These are phyloP conservation scores for Amphicarpaea edgeworthii DNA, from an alignment of 306 rosid genomes.

Conservation along the genomic window DNA sequence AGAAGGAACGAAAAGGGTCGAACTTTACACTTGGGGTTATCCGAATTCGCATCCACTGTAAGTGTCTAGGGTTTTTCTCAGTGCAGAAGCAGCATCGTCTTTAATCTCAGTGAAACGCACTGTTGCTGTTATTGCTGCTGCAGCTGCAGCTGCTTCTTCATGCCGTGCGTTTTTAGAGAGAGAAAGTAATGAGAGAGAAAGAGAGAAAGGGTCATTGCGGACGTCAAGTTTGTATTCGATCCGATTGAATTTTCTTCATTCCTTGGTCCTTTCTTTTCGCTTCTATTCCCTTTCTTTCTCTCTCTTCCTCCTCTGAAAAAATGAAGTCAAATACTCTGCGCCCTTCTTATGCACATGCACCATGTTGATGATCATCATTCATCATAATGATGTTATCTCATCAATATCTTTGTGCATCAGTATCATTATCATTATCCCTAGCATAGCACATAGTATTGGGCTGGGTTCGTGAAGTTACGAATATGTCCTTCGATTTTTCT, in stretches of 20 bases:
- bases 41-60: conserved; percentile 11
- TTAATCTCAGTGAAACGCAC: conserved; percentile 40
- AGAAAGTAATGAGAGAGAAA: conserved; percentile 31
- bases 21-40: conserved; percentile 39
- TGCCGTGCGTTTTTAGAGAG: conserved; percentile 60
- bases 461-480: not conserved
- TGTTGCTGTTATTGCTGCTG: not conserved
- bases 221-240: conserved; percentile 95
- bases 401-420: not conserved
- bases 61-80: conserved; percentile 67
- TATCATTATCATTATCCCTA: not conserved
- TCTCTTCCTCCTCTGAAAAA: conserved; percentile 12
- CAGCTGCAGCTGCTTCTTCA: conserved; percentile 16
- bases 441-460: not conserved
- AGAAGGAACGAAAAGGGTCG: conserved; percentile 32
- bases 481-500: not conserved
- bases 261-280: conserved; percentile 48
- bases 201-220: conserved; percentile 70
- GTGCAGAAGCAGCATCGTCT: conserved; percentile 17
- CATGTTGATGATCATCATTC: conserved; percentile 15
- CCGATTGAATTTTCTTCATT: conserved; percentile 81
- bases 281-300: conserved; percentile 42
- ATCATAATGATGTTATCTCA: conserved; percentile 14
- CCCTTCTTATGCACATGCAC: conserved; percentile 47
- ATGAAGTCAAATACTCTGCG: conserved; percentile 76